Percentiles rank a stretch among this genome's conserved stretches.
Evolutionary conservation across 2,329 filamentous ascomycete genomes (phyloP).

Genomic region (Hypoxylon sp.): DNA sequence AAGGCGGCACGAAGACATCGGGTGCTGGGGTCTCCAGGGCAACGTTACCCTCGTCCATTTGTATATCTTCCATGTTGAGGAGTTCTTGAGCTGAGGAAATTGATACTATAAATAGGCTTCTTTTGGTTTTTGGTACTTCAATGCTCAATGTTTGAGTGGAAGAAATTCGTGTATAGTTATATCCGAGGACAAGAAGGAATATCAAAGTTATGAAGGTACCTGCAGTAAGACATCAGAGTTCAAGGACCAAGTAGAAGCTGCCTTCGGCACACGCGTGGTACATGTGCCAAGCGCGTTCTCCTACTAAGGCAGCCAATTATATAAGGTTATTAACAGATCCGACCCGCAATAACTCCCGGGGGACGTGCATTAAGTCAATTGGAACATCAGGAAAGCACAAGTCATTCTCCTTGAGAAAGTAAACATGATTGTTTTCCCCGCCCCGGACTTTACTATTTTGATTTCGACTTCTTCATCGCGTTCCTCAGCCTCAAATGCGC

Average conservation of each 20-base stretch:
- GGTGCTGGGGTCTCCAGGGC: slow-evolving; percentile 55
- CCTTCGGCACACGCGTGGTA: slow-evolving; percentile 43
- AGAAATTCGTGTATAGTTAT: not conserved
- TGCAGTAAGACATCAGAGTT: not conserved
- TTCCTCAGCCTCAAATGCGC: slow-evolving; percentile 19
- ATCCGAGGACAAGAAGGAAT: slow-evolving; percentile 1
- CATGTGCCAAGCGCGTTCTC: slow-evolving; percentile 43
- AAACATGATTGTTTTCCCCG: slow-evolving; percentile 42
- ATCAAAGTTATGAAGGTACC: not conserved
- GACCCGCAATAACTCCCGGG: slow-evolving; percentile 36
- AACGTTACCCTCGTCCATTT: slow-evolving; percentile 56
- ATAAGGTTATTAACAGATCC: slow-evolving; percentile 5
- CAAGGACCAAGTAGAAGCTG: slow-evolving; percentile 16
- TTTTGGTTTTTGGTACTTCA: not conserved
- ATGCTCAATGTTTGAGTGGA: not conserved
- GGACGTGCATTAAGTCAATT: slow-evolving; percentile 44
- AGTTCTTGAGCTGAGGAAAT: not conserved
- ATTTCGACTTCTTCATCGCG: slow-evolving; percentile 7
- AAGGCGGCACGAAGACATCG: slow-evolving; percentile 76
- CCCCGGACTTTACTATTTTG: slow-evolving; percentile 15
- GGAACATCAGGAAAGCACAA: slow-evolving; percentile 36
- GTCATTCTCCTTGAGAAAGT: slow-evolving; percentile 26
- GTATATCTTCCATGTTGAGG: slow-evolving; percentile 59
- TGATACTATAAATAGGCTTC: not conserved
- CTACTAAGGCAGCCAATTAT: slow-evolving; percentile 19